Conservation (phyloP, 495 filamentous ascomycete species). For the Daldinia loculata region DNA sequence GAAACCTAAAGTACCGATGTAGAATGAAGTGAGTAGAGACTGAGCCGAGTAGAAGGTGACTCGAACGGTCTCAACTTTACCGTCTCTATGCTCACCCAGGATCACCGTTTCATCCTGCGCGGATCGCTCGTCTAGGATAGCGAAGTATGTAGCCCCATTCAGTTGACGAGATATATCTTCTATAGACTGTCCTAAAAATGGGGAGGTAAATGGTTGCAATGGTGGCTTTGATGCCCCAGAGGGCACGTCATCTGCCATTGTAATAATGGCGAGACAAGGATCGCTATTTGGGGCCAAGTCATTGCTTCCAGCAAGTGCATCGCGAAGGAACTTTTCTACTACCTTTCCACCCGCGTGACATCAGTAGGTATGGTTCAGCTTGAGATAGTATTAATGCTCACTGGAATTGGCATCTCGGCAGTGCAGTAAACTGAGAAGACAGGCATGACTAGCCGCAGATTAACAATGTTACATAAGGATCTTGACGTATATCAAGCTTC, state of each 20-base stretch:
- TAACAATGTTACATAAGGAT: neutral
- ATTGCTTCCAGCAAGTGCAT: constrained; percentile 5
- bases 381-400: constrained; percentile 4
- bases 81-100: neutral
- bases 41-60: constrained; percentile 16
- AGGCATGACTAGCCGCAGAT: constrained; percentile 4
- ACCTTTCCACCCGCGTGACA: constrained; percentile 2
- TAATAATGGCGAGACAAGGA: constrained; percentile 16
- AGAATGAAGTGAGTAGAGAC: constrained; percentile 1
- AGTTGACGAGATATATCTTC: constrained; percentile 12
- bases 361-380: neutral
- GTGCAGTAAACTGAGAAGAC: constrained; percentile 26
- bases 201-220: neutral
- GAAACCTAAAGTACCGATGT: constrained; percentile 4
- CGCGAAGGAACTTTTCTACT: constrained; percentile 2
- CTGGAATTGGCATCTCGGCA: constrained; percentile 8
- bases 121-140: constrained; percentile 21
- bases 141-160: constrained; percentile 5
- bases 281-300: constrained; percentile 11
- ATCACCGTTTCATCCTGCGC: constrained; percentile 7
- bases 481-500: neutral
- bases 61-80: constrained; percentile 1
- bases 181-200: constrained; percentile 3
- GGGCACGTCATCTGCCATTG: neutral
- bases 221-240: neutral